phyloP scores from a whole-genome alignment of 2,329 filamentous ascomycete species.

The Trichophyton simii region DNA sequence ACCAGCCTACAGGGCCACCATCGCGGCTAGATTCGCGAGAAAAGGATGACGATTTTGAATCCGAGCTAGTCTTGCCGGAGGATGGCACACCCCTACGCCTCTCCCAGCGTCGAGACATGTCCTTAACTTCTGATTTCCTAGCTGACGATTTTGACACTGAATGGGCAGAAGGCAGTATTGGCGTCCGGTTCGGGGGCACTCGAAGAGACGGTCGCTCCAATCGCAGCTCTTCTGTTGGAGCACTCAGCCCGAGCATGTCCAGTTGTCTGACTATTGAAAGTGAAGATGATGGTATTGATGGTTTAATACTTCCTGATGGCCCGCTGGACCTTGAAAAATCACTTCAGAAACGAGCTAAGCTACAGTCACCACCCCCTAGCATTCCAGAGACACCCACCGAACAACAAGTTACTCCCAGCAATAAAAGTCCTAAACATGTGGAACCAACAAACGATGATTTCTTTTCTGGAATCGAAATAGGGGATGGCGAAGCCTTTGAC shows the following conservation, averaged over 20 bases:
- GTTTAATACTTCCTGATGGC: constrained; percentile 71
- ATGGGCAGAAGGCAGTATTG: constrained; percentile 86
- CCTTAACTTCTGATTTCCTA: constrained; percentile 49
- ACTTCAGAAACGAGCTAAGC: constrained; percentile 52
- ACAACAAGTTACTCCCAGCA: constrained; percentile 10
- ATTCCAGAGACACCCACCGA: constrained; percentile 22
- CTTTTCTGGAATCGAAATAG: constrained; percentile 74
- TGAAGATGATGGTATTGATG: constrained; percentile 83
- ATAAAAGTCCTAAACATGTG: constrained; percentile 12
- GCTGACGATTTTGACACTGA: constrained; percentile 67
- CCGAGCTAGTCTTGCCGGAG: constrained; percentile 58
- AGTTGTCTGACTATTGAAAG: constrained; percentile 87
- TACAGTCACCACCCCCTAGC: constrained; percentile 24
- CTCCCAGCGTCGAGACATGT: constrained; percentile 46
- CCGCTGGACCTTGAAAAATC: constrained; percentile 73
- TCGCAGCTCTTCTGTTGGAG: constrained; percentile 75
- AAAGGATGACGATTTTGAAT: constrained; percentile 56
- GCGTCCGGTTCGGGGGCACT: constrained; percentile 80
- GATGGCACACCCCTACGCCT: constrained; percentile 52
- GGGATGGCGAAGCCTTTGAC: constrained; percentile 68
- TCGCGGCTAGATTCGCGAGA: constrained; percentile 31
- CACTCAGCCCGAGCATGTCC: constrained; percentile 81
- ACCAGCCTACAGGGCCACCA: constrained; percentile 24
- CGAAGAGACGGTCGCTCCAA: constrained; percentile 65
- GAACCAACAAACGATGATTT: constrained; percentile 54